A percentile compares a stretch with the other conserved stretches of the same genome.
Conservation (phyloP, 257 asterid species). For the Capsicum baccatum region DNA sequence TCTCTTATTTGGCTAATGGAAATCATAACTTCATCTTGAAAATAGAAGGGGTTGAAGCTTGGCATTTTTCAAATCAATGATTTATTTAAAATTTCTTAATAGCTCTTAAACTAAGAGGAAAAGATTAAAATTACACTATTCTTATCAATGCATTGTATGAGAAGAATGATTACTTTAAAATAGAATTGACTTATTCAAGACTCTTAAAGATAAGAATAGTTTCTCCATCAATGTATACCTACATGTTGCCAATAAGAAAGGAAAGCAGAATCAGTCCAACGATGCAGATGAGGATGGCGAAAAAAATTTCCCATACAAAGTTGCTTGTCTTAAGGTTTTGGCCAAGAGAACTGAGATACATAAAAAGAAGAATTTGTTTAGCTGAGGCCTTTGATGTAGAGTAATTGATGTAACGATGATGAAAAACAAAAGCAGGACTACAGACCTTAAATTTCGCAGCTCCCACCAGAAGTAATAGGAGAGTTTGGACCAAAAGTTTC, state of each 20-base stretch:
- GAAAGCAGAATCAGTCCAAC: conserved; percentile 48
- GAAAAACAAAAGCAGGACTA: conserved; percentile 30
- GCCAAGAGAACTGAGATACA: conserved; percentile 1
- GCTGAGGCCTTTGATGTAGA: neutral
- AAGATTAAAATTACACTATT: neutral
- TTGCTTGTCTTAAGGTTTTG: conserved; percentile 51
- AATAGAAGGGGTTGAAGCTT: no score
- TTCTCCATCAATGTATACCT: conserved; percentile 33
- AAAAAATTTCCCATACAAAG: conserved; percentile 44
- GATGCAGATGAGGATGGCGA: conserved; percentile 47
- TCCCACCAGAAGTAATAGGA: conserved; percentile 83
- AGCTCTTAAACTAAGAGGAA: neutral
- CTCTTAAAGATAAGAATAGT: neutral
- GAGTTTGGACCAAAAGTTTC: conserved; percentile 45
- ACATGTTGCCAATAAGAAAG: conserved; percentile 49
- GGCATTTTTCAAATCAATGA: no score
- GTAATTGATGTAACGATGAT: neutral
- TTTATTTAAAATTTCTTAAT: neutral
- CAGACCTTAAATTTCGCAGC: conserved; percentile 60
- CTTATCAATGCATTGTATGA: neutral
- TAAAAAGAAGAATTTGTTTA: neutral
- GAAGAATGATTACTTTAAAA: neutral
- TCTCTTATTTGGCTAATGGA: no score
- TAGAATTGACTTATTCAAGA: neutral
- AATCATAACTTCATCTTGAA: no score